phyloP scores from a whole-genome alignment of 2,329 filamentous ascomycete genomes.

The Apiospora arundinis region DNA sequence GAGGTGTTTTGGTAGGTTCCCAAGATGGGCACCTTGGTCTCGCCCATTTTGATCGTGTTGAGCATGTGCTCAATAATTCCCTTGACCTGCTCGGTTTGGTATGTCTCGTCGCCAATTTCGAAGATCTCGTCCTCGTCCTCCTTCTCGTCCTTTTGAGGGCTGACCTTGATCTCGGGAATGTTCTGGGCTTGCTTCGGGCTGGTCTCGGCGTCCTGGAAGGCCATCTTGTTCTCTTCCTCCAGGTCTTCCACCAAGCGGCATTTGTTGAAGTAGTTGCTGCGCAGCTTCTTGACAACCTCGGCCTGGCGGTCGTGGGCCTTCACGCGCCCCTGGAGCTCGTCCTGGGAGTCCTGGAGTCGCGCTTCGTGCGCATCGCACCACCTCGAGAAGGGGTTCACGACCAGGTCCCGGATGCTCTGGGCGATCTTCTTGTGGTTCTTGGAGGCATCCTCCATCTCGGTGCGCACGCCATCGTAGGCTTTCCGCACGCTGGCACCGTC shows the following conservation, averaged over 20 bases:
- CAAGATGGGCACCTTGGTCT: conserved; percentile 93
- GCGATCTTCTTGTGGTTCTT: conserved; percentile 95
- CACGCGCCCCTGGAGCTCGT: conserved; percentile 88
- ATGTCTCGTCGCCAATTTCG: conserved; percentile 90
- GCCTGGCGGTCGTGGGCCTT: conserved; percentile 93
- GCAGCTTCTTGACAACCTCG: conserved; percentile 88
- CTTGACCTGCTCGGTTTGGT: conserved; percentile 86
- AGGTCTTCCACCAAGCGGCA: conserved; percentile 94
- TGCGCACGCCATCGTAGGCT: conserved; percentile 93
- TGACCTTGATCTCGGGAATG: conserved; percentile 89
- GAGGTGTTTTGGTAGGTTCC: conserved; percentile 95
- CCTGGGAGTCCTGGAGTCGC: conserved; percentile 91
- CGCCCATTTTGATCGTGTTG: conserved; percentile 82
- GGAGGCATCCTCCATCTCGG: conserved; percentile 89
- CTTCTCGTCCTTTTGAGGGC: conserved; percentile 67
- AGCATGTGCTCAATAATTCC: conserved; percentile 88
- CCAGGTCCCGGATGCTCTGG: conserved; percentile 93
- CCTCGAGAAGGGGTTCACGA: conserved; percentile 90
- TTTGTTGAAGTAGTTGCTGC: conserved; percentile 98
- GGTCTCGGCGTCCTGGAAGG: conserved; percentile 84
- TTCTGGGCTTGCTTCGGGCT: conserved; percentile 58
- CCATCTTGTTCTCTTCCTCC: conserved; percentile 98
- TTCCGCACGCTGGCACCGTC: conserved; percentile 96
- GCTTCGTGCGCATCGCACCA: conserved; percentile 97
- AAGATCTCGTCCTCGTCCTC: conserved; percentile 73